Evolutionary conservation across 2,329 filamentous ascomycete genomes (phyloP), one percentile per base, ranked within the genome.

Genomic region (Cladophialophora bantiana): DNA sequence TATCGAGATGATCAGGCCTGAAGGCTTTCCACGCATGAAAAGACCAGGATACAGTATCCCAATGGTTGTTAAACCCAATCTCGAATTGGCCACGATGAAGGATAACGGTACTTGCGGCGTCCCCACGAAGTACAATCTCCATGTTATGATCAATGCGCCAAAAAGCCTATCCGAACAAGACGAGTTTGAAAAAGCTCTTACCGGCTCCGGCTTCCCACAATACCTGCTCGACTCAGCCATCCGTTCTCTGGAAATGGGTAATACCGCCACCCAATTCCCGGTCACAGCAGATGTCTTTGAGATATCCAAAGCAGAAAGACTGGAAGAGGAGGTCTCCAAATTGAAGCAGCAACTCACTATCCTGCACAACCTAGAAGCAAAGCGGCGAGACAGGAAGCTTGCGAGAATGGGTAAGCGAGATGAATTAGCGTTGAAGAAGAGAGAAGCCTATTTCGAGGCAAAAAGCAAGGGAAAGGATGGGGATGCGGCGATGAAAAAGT

Each of bases 11-110:
- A 81, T 92, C 34, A 85, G 88, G 9, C 88, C 91, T 0, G 83
- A 78, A 77, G 80, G 81, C 67, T 83, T 83, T 73, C 76, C 79
- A 34, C 70, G 73, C 75, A 36, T 53, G 40, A 70, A 70, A 75
- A 71, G 48, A 73, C 67, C 31, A 69, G 84, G 83, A 18, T 84
- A 86, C 71, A 82, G 85, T 15, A 78, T 86, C 26, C 80, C 83
- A 59, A 85, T 84, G 1, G 84, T 97, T 31, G 84, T 94, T 67
- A 97, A 97, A 81, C 94, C 94, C n/a, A 78, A 79, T 68, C 80
- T 81, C 70, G 74, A 77, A 7, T 73, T 82, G 36, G 74, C 76
- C 2, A 77, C 78, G 63, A 73, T 73, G n/a, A 72, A 74, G 7
- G 74, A 78, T 52, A 69, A 74, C 32, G 79, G 78, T 40, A 70